phyloP scores from a whole-genome alignment of 768 basidiomycete genomes.

The Pilatotrama ljubarskyi region DNA sequence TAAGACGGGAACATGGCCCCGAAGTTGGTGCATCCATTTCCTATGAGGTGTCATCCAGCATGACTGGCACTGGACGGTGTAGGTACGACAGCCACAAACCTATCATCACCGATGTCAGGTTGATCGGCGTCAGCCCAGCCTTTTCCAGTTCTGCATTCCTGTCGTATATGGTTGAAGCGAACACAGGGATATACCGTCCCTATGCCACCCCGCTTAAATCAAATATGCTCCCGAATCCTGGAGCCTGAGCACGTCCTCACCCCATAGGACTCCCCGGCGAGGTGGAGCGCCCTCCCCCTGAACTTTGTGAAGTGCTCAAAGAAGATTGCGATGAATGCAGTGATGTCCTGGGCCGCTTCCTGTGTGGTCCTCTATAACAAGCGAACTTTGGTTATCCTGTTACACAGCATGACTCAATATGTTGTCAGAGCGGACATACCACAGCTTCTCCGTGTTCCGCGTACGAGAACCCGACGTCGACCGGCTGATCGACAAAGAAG shows the following conservation, averaged over 20 bases:
- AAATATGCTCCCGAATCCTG: background rate
- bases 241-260: slow-evolving; percentile 31
- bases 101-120: slow-evolving; percentile 50
- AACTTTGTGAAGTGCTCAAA: slow-evolving; percentile 73
- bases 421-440: slow-evolving; percentile 35
- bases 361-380: slow-evolving; percentile 54
- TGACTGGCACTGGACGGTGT: slow-evolving; percentile 34
- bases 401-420: too few relatives aligned
- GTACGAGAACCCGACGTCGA: slow-evolving; percentile 39
- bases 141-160: slow-evolving; percentile 42
- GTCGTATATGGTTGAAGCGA: slow-evolving; percentile 49
- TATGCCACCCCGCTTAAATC: background rate
- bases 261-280: slow-evolving; percentile 51
- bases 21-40: slow-evolving; percentile 46
- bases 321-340: slow-evolving; percentile 70
- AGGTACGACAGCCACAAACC: slow-evolving; percentile 29
- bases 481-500: slow-evolving; percentile 46
- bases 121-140: slow-evolving; percentile 51
- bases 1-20: slow-evolving; percentile 41
- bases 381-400: background rate
- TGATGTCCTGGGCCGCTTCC: slow-evolving; percentile 69
- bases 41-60: slow-evolving; percentile 52
- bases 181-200: slow-evolving; percentile 50
- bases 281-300: slow-evolving; percentile 53
- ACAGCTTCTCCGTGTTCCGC: slow-evolving; percentile 61